These are phyloP conservation scores for Arthrinium phaeospermum DNA, from an alignment of 2,329 filamentous ascomycete species.

Conservation along the genomic window DNA sequence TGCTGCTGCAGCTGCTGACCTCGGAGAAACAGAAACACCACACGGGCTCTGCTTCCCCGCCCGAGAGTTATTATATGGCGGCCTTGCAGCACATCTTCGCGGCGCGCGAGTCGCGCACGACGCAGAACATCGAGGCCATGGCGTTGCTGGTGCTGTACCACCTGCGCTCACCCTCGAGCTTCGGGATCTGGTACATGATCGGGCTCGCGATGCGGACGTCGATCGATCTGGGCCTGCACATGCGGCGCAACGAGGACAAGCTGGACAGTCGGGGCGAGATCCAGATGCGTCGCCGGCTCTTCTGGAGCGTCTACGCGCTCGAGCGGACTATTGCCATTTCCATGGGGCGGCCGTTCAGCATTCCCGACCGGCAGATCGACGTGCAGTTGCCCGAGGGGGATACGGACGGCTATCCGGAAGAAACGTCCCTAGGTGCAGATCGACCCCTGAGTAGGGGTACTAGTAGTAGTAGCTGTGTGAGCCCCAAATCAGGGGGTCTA, in stretches of 20 bases:
- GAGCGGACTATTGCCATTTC: conserved; percentile 56
- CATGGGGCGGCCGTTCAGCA: conserved; percentile 55
- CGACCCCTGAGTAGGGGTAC: neutral
- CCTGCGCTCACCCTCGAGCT: conserved; percentile 54
- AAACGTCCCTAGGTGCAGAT: too few relatives aligned
- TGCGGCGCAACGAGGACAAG: conserved; percentile 50
- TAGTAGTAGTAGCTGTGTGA: conserved; percentile 29
- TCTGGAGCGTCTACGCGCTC: conserved; percentile 58
- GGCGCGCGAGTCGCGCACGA: conserved; percentile 53
- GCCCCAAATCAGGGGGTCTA: conserved; percentile 23
- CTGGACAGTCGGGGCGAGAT: conserved; percentile 45
- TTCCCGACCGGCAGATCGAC: conserved; percentile 57
- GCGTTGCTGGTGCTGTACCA: conserved; percentile 57
- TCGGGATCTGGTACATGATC: conserved; percentile 60
- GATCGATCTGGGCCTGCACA: conserved; percentile 57
- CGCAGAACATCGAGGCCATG: conserved; percentile 59
- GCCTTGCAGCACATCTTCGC: conserved; percentile 55
- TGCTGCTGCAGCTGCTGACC: conserved; percentile 52
- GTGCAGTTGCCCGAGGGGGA: conserved; percentile 50
- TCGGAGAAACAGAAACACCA: conserved; percentile 42
- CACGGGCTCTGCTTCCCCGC: conserved; percentile 39
- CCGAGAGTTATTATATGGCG: conserved; percentile 54
- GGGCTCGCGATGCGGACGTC: conserved; percentile 59
- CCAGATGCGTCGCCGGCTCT: conserved; percentile 53
- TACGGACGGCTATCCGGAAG: neutral